These are phyloP conservation scores for Colletotrichum paranaense DNA, from an alignment of 2,329 filamentous ascomycete species.

Conservation along the genomic window DNA sequence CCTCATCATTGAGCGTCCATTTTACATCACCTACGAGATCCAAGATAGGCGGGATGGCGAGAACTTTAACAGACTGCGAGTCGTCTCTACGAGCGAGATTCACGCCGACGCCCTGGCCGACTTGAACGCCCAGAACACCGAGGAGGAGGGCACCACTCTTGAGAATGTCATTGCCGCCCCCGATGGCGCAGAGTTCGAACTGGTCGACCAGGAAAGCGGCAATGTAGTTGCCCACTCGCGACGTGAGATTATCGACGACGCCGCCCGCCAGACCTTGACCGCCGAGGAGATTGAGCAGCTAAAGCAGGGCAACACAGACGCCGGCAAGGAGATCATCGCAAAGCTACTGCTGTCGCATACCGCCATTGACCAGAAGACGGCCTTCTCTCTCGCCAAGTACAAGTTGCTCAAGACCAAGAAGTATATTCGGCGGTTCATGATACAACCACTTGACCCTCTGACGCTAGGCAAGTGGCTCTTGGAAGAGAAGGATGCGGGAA, in stretches of 20 bases:
- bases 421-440: conserved; percentile 88
- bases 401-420: conserved; percentile 94
- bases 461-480: conserved; percentile 82
- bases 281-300: conserved; percentile 81
- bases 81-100: conserved; percentile 84
- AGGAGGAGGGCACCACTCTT: conserved; percentile 51
- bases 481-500: conserved; percentile 54
- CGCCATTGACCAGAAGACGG: conserved; percentile 92
- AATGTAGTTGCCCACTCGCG: conserved; percentile 65
- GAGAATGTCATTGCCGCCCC: conserved; percentile 50
- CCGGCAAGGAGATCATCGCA: conserved; percentile 90
- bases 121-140: conserved; percentile 52
- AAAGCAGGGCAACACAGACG: conserved; percentile 79
- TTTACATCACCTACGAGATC: conserved; percentile 91
- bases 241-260: conserved; percentile 69
- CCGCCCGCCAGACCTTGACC: conserved; percentile 79
- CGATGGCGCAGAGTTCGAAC: conserved; percentile 55
- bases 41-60: conserved; percentile 76
- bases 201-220: conserved; percentile 54
- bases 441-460: conserved; percentile 84
- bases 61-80: conserved; percentile 75
- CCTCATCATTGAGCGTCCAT: conserved; percentile 89
- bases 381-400: conserved; percentile 94
- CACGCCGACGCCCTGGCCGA: conserved; percentile 80
- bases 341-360: conserved; percentile 92